These are phyloP conservation scores for Vaccinium darrowii DNA, from an alignment of 148 eudicot species.

Conservation along the genomic window DNA sequence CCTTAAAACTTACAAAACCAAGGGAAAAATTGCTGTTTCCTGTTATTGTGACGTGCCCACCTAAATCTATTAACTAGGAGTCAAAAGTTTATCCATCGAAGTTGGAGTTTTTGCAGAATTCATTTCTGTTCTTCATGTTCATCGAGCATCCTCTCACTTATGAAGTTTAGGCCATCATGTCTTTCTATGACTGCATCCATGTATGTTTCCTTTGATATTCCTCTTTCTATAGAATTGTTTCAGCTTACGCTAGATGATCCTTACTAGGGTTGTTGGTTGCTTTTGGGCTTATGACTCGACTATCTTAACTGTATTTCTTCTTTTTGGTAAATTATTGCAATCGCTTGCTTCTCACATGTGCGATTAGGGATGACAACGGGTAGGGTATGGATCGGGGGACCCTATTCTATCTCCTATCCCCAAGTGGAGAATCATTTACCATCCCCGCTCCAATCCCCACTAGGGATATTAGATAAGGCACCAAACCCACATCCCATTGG, in stretches of 20 bases:
- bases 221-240: background rate
- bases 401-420: too few species aligned
- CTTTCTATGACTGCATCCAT: background rate
- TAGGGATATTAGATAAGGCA: too few species aligned
- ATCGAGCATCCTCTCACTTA: background rate
- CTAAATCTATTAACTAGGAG: background rate
- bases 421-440: too few species aligned
- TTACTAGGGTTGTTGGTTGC: background rate
- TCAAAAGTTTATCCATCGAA: background rate
- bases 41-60: background rate
- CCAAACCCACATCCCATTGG: too few species aligned
- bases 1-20: background rate
- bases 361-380: too few species aligned
- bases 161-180: background rate
- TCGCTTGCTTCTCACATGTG: background rate
- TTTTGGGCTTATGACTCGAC: background rate
- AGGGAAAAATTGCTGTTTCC: background rate
- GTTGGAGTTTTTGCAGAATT: background rate
- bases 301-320: background rate
- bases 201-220: background rate
- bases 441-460: too few species aligned
- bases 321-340: background rate
- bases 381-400: too few species aligned
- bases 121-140: background rate
- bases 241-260: background rate